Conservation (phyloP, 495 filamentous ascomycete genomes). For the Penicillium fimorum region DNA sequence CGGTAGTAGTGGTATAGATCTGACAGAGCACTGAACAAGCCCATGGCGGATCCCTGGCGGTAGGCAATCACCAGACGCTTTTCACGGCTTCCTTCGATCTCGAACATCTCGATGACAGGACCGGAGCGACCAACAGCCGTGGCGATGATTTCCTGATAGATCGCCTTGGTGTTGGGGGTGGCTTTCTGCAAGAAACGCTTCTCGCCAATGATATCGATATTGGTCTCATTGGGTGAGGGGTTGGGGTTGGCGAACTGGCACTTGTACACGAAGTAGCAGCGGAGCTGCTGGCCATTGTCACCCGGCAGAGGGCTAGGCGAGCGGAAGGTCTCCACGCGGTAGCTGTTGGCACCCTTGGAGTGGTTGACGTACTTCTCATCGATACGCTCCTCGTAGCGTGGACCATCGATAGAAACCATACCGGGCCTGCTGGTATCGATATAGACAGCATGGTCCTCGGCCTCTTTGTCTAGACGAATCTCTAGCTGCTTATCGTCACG, state of each 20-base stretch:
- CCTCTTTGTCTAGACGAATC: conserved; percentile 94
- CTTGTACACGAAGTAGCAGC: conserved; percentile 98
- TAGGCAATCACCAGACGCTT: conserved; percentile 93
- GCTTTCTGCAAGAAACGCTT: conserved; percentile 94
- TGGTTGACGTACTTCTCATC: conserved; percentile 90
- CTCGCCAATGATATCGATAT: conserved; percentile 88
- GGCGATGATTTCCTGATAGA: conserved; percentile 91
- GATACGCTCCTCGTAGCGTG: conserved; percentile 88
- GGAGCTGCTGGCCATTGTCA: conserved; percentile 72
- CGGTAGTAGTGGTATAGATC: conserved; percentile 99
- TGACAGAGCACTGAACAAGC: conserved; percentile 90
- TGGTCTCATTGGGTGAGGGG: conserved; percentile 71
- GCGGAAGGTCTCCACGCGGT: conserved; percentile 95
- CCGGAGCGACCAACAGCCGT: conserved; percentile 79
- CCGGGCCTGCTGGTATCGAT: conserved; percentile 96
- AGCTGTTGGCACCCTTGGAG: conserved; percentile 63
- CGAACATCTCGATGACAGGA: conserved; percentile 96
- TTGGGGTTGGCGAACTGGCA: conserved; percentile 81
- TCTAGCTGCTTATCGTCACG: conserved; percentile 91
- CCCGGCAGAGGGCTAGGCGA: conserved; percentile 72
- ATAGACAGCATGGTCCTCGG: conserved; percentile 92
- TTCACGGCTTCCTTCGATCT: conserved; percentile 86
- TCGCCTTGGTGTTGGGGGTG: conserved; percentile 88
- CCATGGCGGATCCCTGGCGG: conserved; percentile 86
- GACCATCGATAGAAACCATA: conserved; percentile 67